Evolutionary conservation across 306 rosid genomes (phyloP), one percentile per base, ranked within the genome.

Genomic region (Amphicarpaea edgeworthii): DNA sequence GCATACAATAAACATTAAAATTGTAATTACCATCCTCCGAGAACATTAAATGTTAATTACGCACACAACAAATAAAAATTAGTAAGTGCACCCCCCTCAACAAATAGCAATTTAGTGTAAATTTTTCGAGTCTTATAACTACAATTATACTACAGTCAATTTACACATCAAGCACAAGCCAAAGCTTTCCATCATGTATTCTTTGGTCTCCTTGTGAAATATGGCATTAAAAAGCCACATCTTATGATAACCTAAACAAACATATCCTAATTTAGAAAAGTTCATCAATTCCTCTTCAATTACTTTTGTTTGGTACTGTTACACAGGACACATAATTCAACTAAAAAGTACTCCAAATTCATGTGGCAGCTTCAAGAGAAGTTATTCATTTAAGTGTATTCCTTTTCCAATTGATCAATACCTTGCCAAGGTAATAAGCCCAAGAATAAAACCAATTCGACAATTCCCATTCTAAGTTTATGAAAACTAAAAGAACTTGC

Each of bases 241-340:
- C 58, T 57, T 2, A 79, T 41, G 53, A 46, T 46, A 23, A 10
- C 58, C 43, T 9, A 28, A 50, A n/a, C n/a, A n/a, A n/a, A 69
- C 43, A 78, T 30, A 14, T 60, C 20, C n/a, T 6, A 10, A 49
- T 12, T 59, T 67, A 26, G 30, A 43, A 12, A 12, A 21, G 20
- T 37, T 68, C 43, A 59, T 5, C 34, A 30, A 55, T 28, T 69
- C 71, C 32, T 67, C 70, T 74, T 12, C 73, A 46, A 42, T 59
- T 24, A 38, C 49, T 12, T 50, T 61, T 50, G 55, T 20, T 21
- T 12, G 43, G 23, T 49, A 49, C 51, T 81, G 28, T 43, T 38
- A 46, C 14, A 34, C 6, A 34, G 10, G 12, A 15, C 23, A 53
- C 1, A 14, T 16, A 55, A 45, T 16, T 54, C 46, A 15, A 55